These are phyloP conservation scores for Hibiscus mutabilis DNA, from an alignment of 345 rosid genomes.

Conservation along the genomic window DNA sequence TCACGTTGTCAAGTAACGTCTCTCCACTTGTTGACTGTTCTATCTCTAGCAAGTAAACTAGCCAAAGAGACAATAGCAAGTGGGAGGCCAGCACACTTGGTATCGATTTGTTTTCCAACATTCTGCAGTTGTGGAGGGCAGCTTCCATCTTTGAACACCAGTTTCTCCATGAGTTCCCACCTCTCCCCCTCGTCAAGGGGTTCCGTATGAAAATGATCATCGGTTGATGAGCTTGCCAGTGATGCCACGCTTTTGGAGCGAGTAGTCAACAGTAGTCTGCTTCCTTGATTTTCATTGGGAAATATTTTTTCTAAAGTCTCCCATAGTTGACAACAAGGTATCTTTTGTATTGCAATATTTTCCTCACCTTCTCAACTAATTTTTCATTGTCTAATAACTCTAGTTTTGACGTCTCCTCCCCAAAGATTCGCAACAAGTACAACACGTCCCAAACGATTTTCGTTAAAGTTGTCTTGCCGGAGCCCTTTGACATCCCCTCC, in stretches of 20 bases:
- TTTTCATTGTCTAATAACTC: background rate
- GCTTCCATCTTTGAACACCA: background rate
- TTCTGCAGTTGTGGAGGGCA: background rate
- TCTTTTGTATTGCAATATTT: background rate
- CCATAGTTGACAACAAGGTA: constrained; percentile 6
- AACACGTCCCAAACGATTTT: no score
- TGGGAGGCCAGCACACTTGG: constrained; percentile 9
- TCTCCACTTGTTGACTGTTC: background rate
- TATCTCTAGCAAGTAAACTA: background rate
- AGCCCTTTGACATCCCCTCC: no score
- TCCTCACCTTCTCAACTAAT: background rate
- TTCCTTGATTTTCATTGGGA: background rate
- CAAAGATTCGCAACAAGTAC: background rate
- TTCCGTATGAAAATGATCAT: background rate
- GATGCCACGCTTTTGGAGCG: background rate
- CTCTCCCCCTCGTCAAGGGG: background rate
- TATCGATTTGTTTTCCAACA: constrained; percentile 2
- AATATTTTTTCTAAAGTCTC: background rate
- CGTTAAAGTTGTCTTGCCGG: no score
- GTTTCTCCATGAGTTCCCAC: background rate
- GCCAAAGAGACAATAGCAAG: constrained; percentile 1
- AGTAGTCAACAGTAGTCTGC: constrained; percentile 8
- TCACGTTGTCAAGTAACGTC: background rate
- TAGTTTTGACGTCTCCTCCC: background rate
- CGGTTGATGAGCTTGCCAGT: background rate